phyloP scores from a whole-genome alignment of 257 asterid species.

The Schizonepeta tenuifolia region DNA sequence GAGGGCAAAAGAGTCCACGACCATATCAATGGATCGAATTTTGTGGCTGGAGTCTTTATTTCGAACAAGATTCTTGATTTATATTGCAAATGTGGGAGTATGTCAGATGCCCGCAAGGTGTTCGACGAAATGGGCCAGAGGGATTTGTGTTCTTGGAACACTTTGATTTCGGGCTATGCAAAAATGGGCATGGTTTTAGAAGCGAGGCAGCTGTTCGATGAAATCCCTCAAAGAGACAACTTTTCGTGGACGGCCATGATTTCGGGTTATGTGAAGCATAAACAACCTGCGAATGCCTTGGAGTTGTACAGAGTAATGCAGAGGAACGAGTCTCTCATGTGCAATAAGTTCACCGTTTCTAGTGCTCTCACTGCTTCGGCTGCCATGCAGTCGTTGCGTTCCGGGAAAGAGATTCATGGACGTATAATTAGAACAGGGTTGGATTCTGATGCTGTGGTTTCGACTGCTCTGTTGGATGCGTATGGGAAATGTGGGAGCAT shows the following conservation, averaged over 20 bases:
- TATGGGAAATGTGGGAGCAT: conserved; percentile 84
- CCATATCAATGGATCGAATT: conserved; percentile 52
- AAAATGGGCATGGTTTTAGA: conserved; percentile 51
- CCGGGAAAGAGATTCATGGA: conserved; percentile 78
- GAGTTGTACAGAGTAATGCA: conserved; percentile 70
- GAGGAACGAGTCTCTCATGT: conserved; percentile 31
- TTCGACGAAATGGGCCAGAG: conserved; percentile 66
- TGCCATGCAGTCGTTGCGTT: conserved; percentile 56
- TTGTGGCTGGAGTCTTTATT: conserved; percentile 56
- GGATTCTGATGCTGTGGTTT: conserved; percentile 75
- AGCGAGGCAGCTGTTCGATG: conserved; percentile 65
- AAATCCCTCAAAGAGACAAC: conserved; percentile 71
- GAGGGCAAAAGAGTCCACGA: conserved; percentile 59
- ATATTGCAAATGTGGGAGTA: conserved; percentile 63
- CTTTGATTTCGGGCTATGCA: conserved; percentile 68
- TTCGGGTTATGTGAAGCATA: conserved; percentile 67
- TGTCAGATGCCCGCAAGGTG: conserved; percentile 50
- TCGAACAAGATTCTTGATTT: conserved; percentile 66
- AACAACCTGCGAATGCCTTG: conserved; percentile 58
- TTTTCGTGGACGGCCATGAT: conserved; percentile 86
- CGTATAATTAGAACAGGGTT: conserved; percentile 56
- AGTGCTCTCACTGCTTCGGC: conserved; percentile 82
- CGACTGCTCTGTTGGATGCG: conserved; percentile 73
- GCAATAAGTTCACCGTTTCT: conserved; percentile 63
- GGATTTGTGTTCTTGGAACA: conserved; percentile 80